Base-by-base conservation (phyloP, 371 early-diverging fungal genomes). In the Amoeboaphelidium protococcarum region DNA sequence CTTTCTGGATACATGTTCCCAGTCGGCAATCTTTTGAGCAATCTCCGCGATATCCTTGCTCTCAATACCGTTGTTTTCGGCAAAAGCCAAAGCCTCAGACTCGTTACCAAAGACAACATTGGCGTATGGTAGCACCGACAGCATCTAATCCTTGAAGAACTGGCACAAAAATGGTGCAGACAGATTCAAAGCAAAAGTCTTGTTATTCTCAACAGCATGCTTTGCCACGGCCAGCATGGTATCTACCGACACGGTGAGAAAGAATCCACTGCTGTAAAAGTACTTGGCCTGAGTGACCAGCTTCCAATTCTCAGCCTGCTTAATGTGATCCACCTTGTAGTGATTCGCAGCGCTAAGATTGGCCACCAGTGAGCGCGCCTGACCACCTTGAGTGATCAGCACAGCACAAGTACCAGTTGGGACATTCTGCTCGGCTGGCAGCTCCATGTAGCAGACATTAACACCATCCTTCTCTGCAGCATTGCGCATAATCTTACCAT, bases 81-180 rank as follows among this genome's bases (percentile, higher is more conserved):
- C 68, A 57, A 74, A 85, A 40, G 90, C 76, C 26, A 64, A 75
- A 41, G 91, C 90, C 60, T 92, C 94, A 57, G 80, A 69, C 59
- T 92, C 94, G 61, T 92, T 92, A 62, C 90, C 90, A 60, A 90
- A 89, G 50, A 94, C 59, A 42, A 85, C 58, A 59, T 90, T 85
- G 54, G 76, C 69, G 67, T 87, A 87, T 41, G 82, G 78, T 47
- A 80, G 52, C 25, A 77, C 64, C 49, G 69, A 68, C 50, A 80
- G 76, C 52, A 90, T 57, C 47, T 69, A 73, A 47, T 75, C 67
- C 62, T 70, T 79, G 73, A 87, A 90, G 75, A 88, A 85, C 64
- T 85, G 79, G 44, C 82, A 68, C 47, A 90, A 68, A 69, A 89
- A 94, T 41, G 90, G 88, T 26, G 94, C 94, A 47, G 87, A 86